Evolutionary conservation across 140 eudicot genomes (phyloP).

Genomic region (Oenanthe javanica): DNA sequence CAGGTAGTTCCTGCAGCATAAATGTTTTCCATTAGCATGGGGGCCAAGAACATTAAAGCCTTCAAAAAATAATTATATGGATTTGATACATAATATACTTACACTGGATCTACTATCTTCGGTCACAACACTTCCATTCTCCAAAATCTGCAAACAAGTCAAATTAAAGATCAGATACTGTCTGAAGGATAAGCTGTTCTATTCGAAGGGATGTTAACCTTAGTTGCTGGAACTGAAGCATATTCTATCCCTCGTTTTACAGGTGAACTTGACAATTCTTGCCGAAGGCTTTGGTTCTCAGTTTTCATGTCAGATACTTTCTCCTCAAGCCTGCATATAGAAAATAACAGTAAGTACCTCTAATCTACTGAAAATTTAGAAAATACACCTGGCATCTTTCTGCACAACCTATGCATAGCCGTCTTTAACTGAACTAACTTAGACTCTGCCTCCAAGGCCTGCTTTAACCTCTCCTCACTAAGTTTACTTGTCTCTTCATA

Average conservation of each 20-base stretch:
- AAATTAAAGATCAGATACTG: not conserved
- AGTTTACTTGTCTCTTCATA: constrained; percentile 83
- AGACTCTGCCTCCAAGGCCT: constrained; percentile 89
- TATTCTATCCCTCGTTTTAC: constrained; percentile 31
- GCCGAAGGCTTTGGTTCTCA: constrained; percentile 76
- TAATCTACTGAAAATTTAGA: constrained; percentile 4
- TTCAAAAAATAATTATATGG: not conserved
- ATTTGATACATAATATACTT: constrained; percentile 7
- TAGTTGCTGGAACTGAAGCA: constrained; percentile 41
- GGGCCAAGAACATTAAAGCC: not conserved
- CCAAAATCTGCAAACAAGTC: constrained; percentile 38
- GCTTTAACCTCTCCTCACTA: constrained; percentile 88
- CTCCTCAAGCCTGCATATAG: constrained; percentile 65
- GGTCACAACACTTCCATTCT: constrained; percentile 55
- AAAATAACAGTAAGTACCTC: constrained; percentile 15
- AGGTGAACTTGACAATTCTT: constrained; percentile 40
- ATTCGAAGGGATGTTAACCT: constrained; percentile 23
- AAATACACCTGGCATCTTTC: not conserved
- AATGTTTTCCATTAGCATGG: constrained; percentile 1
- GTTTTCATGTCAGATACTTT: constrained; percentile 77
- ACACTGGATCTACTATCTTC: constrained; percentile 41
- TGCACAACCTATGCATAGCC: constrained; percentile 67
- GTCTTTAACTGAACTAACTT: constrained; percentile 73
- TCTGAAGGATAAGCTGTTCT: constrained; percentile 1
- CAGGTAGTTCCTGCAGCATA: constrained; percentile 49